Evolutionary conservation across 2,329 filamentous ascomycete genomes (phyloP), one percentile per base, ranked within the genome.

Genomic region (Akanthomyces lecanii): DNA sequence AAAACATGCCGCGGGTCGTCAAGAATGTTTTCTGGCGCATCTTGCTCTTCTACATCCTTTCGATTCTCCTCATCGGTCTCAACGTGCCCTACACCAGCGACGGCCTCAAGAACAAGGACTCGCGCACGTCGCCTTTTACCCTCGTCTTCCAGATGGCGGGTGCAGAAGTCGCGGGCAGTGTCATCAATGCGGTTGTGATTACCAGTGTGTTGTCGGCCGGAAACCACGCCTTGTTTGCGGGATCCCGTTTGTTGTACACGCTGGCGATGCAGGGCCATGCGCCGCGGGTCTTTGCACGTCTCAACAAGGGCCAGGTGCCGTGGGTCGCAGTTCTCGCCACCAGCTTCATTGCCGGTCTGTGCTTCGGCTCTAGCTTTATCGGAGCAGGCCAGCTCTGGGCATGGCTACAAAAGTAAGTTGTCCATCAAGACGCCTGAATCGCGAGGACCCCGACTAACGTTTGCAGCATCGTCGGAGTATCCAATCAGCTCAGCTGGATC

Each of bases 1-100:
- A 79, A 66, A 87, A 81, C 62, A 75, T 89, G 40, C 87, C 87
- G 1, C 79, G 80, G 3, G 86, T 88, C 3, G 83, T 89, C 52
- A 84, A 84, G 67, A 88, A 88, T 62, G 85, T 87, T 45, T 87
- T 88, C 69, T 88, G 83, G 83, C 81, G 85, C 5, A 85, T 86
- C 60, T 65, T 85, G 4, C 75, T 85, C 10, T 85, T 85, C 72
- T 76, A 76, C 51, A 67, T 77, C 68, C 71, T 77, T 36, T 76
- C 75, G 2, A 64, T 77, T n/a, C 71, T 77, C 28, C 62, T 77
- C 50, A 72, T 88, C 64, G 85, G 85, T 12, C 79, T 88, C 52
- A 82, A 86, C 56, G 77, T 87, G 5, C 83, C 85, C 0, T 87
- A 86, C 72, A 81, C 77, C 67, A 14, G n/a, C 40, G 40, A 58